Conservation (phyloP, 2,329 filamentous ascomycete species). For the Cladobotryum protrusum region DNA sequence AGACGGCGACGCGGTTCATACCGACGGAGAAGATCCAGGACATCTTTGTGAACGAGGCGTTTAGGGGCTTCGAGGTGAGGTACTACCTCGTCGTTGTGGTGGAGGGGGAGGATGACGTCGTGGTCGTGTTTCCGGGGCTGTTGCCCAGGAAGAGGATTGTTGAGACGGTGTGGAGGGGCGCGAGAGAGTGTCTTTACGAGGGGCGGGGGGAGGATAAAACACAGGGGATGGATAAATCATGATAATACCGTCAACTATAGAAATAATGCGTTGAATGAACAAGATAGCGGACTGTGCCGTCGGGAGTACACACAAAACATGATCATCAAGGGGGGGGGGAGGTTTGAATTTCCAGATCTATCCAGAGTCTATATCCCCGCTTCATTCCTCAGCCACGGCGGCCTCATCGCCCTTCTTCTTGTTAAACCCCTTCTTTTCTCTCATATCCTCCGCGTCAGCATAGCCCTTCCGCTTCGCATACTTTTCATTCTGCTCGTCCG, state of each 20-base stretch:
- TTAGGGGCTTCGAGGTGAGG: slow-evolving; percentile 81
- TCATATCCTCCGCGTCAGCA: slow-evolving; percentile 44
- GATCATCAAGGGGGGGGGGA: no score
- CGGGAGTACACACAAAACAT: neutral
- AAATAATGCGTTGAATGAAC: neutral
- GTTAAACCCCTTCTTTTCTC: slow-evolving; percentile 24
- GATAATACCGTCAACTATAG: neutral
- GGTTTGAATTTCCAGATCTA: neutral
- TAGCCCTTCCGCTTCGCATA: slow-evolving; percentile 59
- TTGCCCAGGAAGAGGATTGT: slow-evolving; percentile 69
- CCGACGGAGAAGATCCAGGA: slow-evolving; percentile 89
- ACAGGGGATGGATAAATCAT: slow-evolving; percentile 11
- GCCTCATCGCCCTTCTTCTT: slow-evolving; percentile 23
- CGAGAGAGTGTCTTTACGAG: slow-evolving; percentile 73
- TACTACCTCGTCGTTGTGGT: slow-evolving; percentile 90
- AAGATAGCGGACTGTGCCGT: neutral
- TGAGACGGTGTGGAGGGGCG: slow-evolving; percentile 85
- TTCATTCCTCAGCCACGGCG: slow-evolving; percentile 5
- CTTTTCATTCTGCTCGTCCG: slow-evolving; percentile 52
- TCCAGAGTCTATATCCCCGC: neutral
- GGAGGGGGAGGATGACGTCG: slow-evolving; percentile 77
- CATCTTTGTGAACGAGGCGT: slow-evolving; percentile 91
- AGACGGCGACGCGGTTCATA: slow-evolving; percentile 55
- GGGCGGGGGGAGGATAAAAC: slow-evolving; percentile 27
- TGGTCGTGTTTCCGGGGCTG: slow-evolving; percentile 88